Base-by-base conservation (phyloP, 2,329 filamentous ascomycete species). In the Tympanopsis confertula region DNA sequence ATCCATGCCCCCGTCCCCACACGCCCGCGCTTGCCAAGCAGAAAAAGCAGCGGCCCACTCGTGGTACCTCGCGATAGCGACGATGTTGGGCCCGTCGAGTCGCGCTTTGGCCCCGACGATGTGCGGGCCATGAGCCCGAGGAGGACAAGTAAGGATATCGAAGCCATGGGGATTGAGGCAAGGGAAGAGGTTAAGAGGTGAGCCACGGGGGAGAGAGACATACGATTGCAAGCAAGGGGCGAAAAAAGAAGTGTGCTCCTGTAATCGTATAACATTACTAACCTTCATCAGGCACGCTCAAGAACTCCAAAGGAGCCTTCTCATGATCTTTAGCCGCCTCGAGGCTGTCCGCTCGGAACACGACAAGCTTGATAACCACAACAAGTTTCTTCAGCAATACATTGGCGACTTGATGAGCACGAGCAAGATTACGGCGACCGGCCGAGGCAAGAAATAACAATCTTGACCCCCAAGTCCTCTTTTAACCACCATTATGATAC, bases 301-400 rank as follows among this genome's bases (percentile, higher is more conserved):
- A 58, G 75, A 78, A 35, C 68, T 96, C 19, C 91, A 98, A 60
- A 85, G 87, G 38, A 94, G 86, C 19, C 75, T 98, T 22, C 70
- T 93, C 43, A 85, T 82, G 44, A 82, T 96, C 32, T 86, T 94
- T 47, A 86, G 94, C 59, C 83, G 87, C 37, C 93, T 96, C 56
- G 91, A 98, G 54, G 85, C 86, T 20, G 88, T 96, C 45, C 86
- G 87, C 58, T 82, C 84, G 49, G 89, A 96, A 55, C 88, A 98
- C 55, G 86, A 95, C 63, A 95, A 94, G 61, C 77, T 98, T 39
- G 88, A 96, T 59, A 91, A 74, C 58, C 88, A 95, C 58, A 98
- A 98, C 69, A 89, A 87, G 52, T 95, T 96, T 54, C 64, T 98
- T 35, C 89, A 96, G 59, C 94, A 94, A 58, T 96, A 96, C 57